Evolutionary conservation across 371 early-diverging fungal genomes (phyloP), one percentile per base, ranked within the genome.

Genomic region (Catenaria anguillulae): DNA sequence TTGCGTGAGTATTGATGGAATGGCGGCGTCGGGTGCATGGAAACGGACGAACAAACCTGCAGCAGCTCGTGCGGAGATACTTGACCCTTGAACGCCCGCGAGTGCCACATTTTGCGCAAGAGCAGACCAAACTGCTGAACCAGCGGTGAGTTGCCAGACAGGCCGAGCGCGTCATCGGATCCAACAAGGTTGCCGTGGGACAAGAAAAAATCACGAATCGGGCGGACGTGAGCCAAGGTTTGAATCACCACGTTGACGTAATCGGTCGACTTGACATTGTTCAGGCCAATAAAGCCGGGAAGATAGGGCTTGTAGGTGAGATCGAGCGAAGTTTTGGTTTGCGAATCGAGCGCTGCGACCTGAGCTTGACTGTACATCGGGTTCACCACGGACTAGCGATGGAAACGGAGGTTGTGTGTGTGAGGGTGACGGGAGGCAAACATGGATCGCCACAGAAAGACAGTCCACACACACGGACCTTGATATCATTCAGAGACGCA

Each of bases 31-130:
- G n/a, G n/a, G n/a, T n/a, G n/a, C n/a, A n/a, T n/a, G n/a, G n/a
- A n/a, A n/a, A n/a, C n/a, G n/a, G 74, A n/a, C n/a, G n/a, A n/a
- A n/a, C n/a, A n/a, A n/a, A n/a, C n/a, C n/a, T 94, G 94, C 3
- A 95, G 72, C 0, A 96, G 69, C 66, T 98, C 97, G 69, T 98
- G 97, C 6, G 97, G 97, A 69, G 91, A 89, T 52, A 96, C 90
- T 76, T 95, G 96, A 0, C 89, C 89, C 63, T 94, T 95, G 70
- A 95, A 95, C 5, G 92, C 90, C 15, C 79, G 73, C 33, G 92
- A 83, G 68, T 92, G 93, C 94, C 95, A 97, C 67, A 98, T 86
- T 69, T 91, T 93, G 54, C 92, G 81, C 13, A 89, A 72, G 23
- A 96, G 71, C 35, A 84, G 74, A 37, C 90, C 84, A 62, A 94